Evolutionary conservation across 192 early-diverging fungal species (phyloP).

Genomic region (Rhizoclosmatium globosum): DNA sequence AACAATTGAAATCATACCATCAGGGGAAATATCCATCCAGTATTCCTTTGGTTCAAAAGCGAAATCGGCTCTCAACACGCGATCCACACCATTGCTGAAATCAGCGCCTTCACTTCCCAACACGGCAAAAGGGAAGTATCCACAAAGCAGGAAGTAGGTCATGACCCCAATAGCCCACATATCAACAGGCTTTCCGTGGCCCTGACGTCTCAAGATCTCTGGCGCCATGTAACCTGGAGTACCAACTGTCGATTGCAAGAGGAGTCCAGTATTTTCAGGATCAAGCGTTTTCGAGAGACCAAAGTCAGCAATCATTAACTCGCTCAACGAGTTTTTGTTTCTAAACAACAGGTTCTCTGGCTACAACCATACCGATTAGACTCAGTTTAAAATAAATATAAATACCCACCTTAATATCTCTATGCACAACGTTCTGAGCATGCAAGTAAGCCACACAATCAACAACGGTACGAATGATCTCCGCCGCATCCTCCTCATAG

Average conservation of each 20-base stretch:
- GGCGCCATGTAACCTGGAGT: conserved; percentile 56
- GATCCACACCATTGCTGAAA: conserved; percentile 36
- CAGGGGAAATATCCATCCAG: conserved; percentile 77
- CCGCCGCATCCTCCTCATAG: conserved; percentile 58
- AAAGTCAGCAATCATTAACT: conserved; percentile 71
- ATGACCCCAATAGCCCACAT: conserved; percentile 82
- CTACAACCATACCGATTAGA: conserved; percentile 10
- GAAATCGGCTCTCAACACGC: conserved; percentile 55
- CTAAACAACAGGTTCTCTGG: conserved; percentile 47
- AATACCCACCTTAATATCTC: conserved; percentile 46
- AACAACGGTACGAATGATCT: conserved; percentile 81
- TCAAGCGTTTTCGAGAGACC: conserved; percentile 73
- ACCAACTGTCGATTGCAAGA: conserved; percentile 71
- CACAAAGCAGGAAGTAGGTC: conserved; percentile 55
- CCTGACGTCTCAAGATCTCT: conserved; percentile 58
- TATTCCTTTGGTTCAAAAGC: conserved; percentile 58
- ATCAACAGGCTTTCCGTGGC: conserved; percentile 79
- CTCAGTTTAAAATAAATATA: conserved; percentile 3
- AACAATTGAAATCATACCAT: conserved; percentile 15
- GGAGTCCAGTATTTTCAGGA: conserved; percentile 47
- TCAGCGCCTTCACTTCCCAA: neutral
- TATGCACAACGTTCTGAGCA: conserved; percentile 84
- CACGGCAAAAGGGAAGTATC: conserved; percentile 55
- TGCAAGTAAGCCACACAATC: conserved; percentile 87
- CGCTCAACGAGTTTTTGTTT: conserved; percentile 10